Evolutionary conservation across 2,329 filamentous ascomycete species (phyloP).

Genomic region (Monascus ruber): DNA sequence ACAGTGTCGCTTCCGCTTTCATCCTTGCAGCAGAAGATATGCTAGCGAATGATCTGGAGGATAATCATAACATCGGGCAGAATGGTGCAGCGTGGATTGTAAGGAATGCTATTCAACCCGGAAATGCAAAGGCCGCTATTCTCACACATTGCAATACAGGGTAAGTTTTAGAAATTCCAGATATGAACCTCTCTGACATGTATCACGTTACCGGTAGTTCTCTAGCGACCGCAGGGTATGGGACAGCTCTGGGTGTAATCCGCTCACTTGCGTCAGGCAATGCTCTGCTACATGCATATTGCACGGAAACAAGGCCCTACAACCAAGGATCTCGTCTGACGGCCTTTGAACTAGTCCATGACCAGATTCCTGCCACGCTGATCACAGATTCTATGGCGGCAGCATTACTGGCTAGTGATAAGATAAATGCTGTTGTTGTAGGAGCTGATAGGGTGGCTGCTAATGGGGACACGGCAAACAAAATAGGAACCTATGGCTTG

Average conservation of each 20-base stretch:
- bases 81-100: constrained; percentile 76
- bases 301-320: constrained; percentile 93
- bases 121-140: constrained; percentile 57
- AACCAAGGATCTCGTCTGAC: constrained; percentile 95
- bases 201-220: constrained; percentile 43
- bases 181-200: constrained; percentile 1
- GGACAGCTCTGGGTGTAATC: constrained; percentile 88
- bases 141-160: constrained; percentile 98
- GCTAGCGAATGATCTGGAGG: constrained; percentile 71
- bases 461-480: constrained; percentile 97
- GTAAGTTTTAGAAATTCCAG: constrained; percentile 31
- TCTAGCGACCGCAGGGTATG: constrained; percentile 93
- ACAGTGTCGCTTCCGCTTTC: constrained; percentile 55
- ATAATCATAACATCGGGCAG: constrained; percentile 76
- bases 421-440: constrained; percentile 79
- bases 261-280: constrained; percentile 60
- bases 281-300: constrained; percentile 73
- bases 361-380: constrained; percentile 79
- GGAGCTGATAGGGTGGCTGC: constrained; percentile 90
- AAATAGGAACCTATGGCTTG: constrained; percentile 89
- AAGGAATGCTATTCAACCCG: constrained; percentile 40
- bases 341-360: constrained; percentile 91
- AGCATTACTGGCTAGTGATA: constrained; percentile 59
- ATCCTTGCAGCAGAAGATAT: constrained; percentile 75
- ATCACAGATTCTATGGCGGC: constrained; percentile 97